Evolutionary conservation across 192 early-diverging fungal species (phyloP).

Genomic region (Gryganskiella cystojenkinii): DNA sequence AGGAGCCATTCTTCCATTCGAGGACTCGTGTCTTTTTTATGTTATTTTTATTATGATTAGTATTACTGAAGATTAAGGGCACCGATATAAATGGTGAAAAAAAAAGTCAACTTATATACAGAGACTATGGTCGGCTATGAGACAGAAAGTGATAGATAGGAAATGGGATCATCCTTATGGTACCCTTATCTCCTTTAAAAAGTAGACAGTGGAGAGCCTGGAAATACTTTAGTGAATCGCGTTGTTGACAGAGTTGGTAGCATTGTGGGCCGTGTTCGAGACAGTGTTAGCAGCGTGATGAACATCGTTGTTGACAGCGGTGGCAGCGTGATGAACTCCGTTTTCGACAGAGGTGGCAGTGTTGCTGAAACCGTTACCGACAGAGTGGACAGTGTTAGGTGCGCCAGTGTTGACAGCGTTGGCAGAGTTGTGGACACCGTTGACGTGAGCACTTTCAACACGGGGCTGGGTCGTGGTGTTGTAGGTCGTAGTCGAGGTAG

Average conservation of each 20-base stretch:
- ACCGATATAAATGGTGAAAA: no score
- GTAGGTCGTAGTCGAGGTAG: background rate
- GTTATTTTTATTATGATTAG: no score
- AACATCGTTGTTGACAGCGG: background rate
- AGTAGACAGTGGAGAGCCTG: background rate
- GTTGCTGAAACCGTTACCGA: background rate
- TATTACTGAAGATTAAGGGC: no score
- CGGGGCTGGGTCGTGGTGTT: background rate
- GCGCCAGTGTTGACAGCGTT: background rate
- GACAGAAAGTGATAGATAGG: no score
- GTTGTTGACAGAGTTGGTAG: background rate
- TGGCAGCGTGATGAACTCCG: background rate
- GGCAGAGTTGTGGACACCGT: constrained; percentile 4
- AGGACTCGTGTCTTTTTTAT: no score
- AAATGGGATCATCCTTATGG: no score
- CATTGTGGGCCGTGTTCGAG: background rate
- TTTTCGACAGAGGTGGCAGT: constrained; percentile 2
- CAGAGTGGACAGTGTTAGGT: background rate
- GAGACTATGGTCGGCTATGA: no score
- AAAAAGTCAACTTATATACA: no score
- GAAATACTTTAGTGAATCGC: background rate
- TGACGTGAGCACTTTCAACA: background rate
- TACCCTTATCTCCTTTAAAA: background rate
- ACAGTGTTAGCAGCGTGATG: background rate
- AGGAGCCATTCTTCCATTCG: no score